Evolutionary conservation across 2,329 filamentous ascomycete genomes (phyloP), one percentile per base, ranked within the genome.

Genomic region (Aspergillus oerlinghausenensis): DNA sequence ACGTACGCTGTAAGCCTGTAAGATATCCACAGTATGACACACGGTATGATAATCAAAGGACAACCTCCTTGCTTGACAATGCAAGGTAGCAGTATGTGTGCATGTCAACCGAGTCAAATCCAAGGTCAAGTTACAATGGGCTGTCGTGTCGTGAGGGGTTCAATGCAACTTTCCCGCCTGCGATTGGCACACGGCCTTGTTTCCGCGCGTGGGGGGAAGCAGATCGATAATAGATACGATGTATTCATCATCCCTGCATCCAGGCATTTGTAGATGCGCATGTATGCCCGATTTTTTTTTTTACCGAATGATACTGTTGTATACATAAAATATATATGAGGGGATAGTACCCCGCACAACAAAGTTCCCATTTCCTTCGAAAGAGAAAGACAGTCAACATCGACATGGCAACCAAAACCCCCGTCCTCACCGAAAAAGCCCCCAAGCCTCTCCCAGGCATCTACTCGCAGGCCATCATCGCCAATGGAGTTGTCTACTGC

Each of bases 401-500:
- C 10, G 3, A 35, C 35, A 49, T 77, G 72, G 57, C 75, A 26
- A 63, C 68, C 49, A 76, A 72, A 63, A 67, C 71, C 54, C 69
- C 69, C 32, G 73, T 83, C 32, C 65, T 74, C 48, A 82, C 79
- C 17, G 67, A 73, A 50, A 79, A 80, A 60, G 79, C 81, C 10
- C 82, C 79, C 32, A 72, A 76, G 59, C 80, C 82, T 25, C 70
- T 83, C 43, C 81, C 81, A 0, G 70, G 71, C 1, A 80, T 85
- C 64, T 82, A 84, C 70, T 84, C 80, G 2, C 82, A 88, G 65
- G 85, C 84, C 43, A 77, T 87, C 63, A 79, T 83, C 61, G 79
- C 80, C 70, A 84, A 85, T 65, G 86, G 85, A 64, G 82, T 87
- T 70, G 83, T 90, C n/a, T 89, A 88, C 75, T 88, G 86, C 75